These are phyloP conservation scores for Erysimum cheiranthoides DNA, from an alignment of 345 rosid genomes.

Conservation along the genomic window DNA sequence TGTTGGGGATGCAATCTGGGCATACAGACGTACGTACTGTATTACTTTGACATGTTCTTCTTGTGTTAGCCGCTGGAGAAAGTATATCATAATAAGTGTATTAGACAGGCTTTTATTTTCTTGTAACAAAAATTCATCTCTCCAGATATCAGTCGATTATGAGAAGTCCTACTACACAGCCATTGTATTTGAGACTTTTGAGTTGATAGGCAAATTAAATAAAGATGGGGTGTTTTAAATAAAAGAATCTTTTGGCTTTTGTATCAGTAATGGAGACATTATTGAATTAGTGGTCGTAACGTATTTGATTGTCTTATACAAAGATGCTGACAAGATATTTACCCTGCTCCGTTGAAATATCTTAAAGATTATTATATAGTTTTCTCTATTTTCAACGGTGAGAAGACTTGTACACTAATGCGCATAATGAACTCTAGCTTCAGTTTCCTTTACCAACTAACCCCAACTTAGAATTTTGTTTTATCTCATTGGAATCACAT, in stretches of 20 bases:
- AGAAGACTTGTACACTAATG: constrained; percentile 5
- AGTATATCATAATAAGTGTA: not conserved
- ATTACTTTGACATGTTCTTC: not conserved
- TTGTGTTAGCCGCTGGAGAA: not conserved
- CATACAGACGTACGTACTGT: not conserved
- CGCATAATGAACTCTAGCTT: not conserved
- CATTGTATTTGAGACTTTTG: not conserved
- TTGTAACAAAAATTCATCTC: not conserved
- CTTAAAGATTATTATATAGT: not conserved
- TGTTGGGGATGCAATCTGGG: constrained; percentile 1
- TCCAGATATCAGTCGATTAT: not conserved
- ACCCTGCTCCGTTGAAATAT: constrained; percentile 21
- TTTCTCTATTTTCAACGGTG: not conserved
- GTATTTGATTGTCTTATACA: constrained; percentile 22
- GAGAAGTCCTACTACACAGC: constrained; percentile 20
- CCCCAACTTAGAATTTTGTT: not conserved
- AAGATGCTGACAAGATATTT: constrained; percentile 35
- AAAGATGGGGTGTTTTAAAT: constrained; percentile 16
- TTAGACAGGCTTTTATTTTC: not conserved
- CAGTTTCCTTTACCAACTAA: constrained; percentile 17
- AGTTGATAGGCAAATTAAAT: not conserved
- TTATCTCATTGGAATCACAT: not conserved
- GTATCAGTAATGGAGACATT: constrained; percentile 31
- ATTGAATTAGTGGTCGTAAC: constrained; percentile 34
- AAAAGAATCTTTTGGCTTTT: constrained; percentile 11